Conservation (phyloP, 805 yeast species). For the Wickerhamomyces chambardii region DNA sequence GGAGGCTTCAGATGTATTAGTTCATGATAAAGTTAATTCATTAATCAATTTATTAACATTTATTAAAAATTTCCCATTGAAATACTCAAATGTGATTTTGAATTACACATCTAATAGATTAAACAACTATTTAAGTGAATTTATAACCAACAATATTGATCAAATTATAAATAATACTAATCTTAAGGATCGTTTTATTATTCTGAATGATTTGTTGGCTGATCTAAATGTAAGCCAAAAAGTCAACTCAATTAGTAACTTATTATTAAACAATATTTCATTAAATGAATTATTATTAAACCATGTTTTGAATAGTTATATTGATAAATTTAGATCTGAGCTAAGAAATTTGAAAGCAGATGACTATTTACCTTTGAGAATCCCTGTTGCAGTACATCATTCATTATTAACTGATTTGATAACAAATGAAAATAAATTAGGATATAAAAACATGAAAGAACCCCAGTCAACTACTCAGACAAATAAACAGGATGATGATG, state of each 20-base stretch:
- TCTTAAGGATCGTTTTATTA: background rate
- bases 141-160: constrained; percentile 11
- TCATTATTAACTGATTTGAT: no score
- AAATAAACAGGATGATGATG: constrained; percentile 3
- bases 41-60: constrained; percentile 10
- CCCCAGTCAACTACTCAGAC: no score
- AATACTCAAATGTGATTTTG: constrained; percentile 3
- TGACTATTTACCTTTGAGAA: no score
- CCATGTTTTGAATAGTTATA: constrained; percentile 10
- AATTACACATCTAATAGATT: constrained; percentile 13
- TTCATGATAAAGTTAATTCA: constrained; percentile 7
- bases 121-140: constrained; percentile 12
- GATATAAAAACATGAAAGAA: no score
- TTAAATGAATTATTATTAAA: background rate
- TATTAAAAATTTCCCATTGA: constrained; percentile 9
- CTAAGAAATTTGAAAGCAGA: no score
- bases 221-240: no score
- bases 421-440: constrained; percentile 1
- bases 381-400: no score
- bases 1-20: no score
- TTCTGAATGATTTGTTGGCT: constrained; percentile 8
- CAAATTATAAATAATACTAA: constrained; percentile 4
- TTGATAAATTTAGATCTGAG: constrained; percentile 8
- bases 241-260: no score
- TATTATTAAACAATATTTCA: background rate